Evolutionary conservation across 2,329 filamentous ascomycete genomes (phyloP), one percentile per base, ranked within the genome.

Genomic region (Talaromyces sp.): DNA sequence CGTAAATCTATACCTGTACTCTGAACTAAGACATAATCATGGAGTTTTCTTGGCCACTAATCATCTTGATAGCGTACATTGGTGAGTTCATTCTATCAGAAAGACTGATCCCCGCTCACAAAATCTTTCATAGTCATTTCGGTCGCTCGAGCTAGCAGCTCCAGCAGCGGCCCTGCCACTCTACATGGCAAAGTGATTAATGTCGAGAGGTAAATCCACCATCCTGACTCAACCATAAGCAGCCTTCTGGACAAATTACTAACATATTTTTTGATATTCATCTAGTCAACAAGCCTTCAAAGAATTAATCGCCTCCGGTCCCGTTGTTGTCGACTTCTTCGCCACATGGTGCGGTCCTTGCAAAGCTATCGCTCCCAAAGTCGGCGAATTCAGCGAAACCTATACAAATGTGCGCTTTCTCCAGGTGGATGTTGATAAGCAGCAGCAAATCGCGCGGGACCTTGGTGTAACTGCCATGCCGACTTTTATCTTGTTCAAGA

Each of bases 331-430:
- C 71, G 82, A 84, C 83, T 82, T 97, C 84, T 94, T 91, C 73
- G 92, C 93, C 72, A 89, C 92, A 74, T 95, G 90, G 89, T 96
- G 91, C 74, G 88, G 82, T 43, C 90, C 92, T 72, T 96, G 93
- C 85, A 90, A 92, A 72, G 84, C 86, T 68, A 93, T 98, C 72
- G 82, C 82, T 14, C 81, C 81, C 68, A 86, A 84, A 83, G 85
- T 84, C 72, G 83, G 83, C 1, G 84, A 66, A 24, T 78, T 85
- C 63, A 84, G 83, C 65, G 78, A 82, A 62, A 78, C 80, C 54
- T 82, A 85, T 71, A 70, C 76, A 27, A 79, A 81, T 65, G 74
- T 85, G 24, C 78, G 79, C 33, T 86, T 86, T 70, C 77, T 79
- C 68, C 85, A 86, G 76, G 80, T 86, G 37, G 82, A 86, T 65